Base-by-base conservation (phyloP, 306 rosid species). In the Corylus americana region DNA sequence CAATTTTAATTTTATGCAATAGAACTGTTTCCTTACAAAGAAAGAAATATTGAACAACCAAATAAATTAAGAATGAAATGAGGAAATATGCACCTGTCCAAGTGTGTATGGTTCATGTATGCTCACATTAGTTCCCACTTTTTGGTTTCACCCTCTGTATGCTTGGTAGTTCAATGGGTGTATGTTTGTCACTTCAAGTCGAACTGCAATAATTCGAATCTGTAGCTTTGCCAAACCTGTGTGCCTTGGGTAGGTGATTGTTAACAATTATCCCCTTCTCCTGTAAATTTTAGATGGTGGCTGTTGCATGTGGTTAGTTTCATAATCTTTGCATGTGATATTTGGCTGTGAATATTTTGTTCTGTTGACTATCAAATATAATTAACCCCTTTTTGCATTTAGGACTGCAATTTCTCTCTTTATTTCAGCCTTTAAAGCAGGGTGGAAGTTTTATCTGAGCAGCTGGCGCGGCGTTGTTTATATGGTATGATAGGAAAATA, bases 401-500 rank as follows among this genome's bases (percentile, higher is more conserved):
- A 85, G 99, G 94, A 89, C 67, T 78, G 88, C 89, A 89, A 89
- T 88, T 90, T 88, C 85, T 89, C 90, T 91, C 79, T 86, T 83
- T 86, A 90, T 91, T 88, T 88, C 94, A 90, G 97, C 97, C 72
- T 78, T 83, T 85, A 91, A 88, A 74, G 98, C 89, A 90, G 96
- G 86, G 93, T 89, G 97, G 93, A 85, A 84, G 91, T 86, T 77
- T 61, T 75, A 54, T 82, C 89, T 88, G 93, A 91, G 96, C 99
- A 83, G 98, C 98, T 88, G 94, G 98, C 88, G 79, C 87, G 88
- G 82, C 94, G 10, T 85, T 84, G 79, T 91, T 70, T 79, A 86
- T 95, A 95, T 95, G 97, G 97, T 95, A 95, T 88, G 99, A 70
- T 87, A 89, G 98, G 97, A 93, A 85, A 81, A 86, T 80, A 90